A percentile compares a stretch with the other conserved stretches of the same genome.
phyloP scores from a whole-genome alignment of 257 asterid species.

The Solanum sparsipilum region DNA sequence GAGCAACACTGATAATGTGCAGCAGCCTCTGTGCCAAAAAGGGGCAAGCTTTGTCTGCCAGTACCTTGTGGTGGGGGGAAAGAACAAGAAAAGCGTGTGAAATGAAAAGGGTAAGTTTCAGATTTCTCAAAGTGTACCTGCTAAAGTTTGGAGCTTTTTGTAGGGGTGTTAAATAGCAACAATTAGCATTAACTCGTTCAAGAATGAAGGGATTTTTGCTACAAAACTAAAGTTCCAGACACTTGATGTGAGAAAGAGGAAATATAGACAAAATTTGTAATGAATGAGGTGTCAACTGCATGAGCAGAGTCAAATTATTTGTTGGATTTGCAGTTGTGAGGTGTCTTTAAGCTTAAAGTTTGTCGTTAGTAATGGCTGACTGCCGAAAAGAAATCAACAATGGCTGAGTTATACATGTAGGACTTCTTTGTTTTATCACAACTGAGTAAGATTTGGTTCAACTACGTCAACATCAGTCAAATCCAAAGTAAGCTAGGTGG shows the following conservation, averaged over 20 bases:
- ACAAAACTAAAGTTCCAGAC: neutral
- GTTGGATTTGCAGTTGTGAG: neutral
- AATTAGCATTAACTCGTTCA: neutral
- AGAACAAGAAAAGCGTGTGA: neutral
- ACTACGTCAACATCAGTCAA: neutral
- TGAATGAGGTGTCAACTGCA: neutral
- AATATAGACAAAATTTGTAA: neutral
- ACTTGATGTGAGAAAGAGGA: neutral
- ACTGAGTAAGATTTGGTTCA: neutral
- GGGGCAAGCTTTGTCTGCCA: neutral
- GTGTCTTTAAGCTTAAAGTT: neutral
- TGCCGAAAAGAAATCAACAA: neutral
- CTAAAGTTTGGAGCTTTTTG: neutral
- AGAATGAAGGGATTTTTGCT: neutral
- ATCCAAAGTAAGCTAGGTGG: neutral
- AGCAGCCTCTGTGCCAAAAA: neutral
- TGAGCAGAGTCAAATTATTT: neutral
- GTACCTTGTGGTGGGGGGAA: neutral
- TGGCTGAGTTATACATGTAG: neutral
- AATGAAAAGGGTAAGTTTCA: neutral
- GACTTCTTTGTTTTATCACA: neutral
- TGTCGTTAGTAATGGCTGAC: neutral
- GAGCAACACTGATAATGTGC: neutral
- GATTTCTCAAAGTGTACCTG: neutral
- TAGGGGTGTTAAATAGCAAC: neutral